Evolutionary conservation across 345 rosid genomes (phyloP).

Genomic region (Salix brachista): DNA sequence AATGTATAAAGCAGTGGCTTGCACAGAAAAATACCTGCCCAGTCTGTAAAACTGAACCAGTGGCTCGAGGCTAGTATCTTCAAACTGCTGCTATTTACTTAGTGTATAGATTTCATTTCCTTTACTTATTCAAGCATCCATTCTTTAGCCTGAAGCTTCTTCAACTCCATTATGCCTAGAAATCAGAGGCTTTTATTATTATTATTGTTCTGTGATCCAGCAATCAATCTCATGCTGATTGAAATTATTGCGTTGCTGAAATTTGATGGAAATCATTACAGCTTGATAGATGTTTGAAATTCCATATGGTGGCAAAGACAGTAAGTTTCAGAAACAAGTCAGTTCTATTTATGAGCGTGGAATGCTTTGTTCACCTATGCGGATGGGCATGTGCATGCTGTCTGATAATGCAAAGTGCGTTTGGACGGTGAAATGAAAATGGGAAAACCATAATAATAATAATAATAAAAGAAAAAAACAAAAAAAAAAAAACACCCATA

Average conservation of each 20-base stretch:
- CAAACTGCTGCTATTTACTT: conserved; percentile 7
- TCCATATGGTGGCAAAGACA: neutral
- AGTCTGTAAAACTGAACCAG: conserved; percentile 66
- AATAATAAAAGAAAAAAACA: too few relatives aligned
- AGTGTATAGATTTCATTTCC: conserved; percentile 39
- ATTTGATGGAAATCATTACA: conserved; percentile 12
- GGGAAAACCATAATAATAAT: too few relatives aligned
- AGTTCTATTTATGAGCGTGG: too few relatives aligned
- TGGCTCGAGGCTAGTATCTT: conserved; percentile 33
- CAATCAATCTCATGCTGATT: conserved; percentile 1
- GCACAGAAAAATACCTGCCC: conserved; percentile 76
- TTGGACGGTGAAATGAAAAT: too few relatives aligned
- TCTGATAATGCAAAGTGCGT: too few relatives aligned
- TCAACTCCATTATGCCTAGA: neutral
- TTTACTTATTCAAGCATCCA: conserved; percentile 27
- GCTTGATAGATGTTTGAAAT: conserved; percentile 2
- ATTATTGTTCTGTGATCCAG: neutral
- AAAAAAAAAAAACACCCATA: too few relatives aligned
- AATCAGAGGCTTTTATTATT: conserved; percentile 3
- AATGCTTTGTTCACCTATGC: too few relatives aligned
- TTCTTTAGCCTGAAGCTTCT: conserved; percentile 26
- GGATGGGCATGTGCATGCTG: too few relatives aligned
- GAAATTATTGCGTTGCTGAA: conserved; percentile 10
- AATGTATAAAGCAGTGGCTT: conserved; percentile 87
- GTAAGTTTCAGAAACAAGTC: too few relatives aligned